Conservation (phyloP, 2,329 filamentous ascomycete species). For the Arthroderma sp. region DNA sequence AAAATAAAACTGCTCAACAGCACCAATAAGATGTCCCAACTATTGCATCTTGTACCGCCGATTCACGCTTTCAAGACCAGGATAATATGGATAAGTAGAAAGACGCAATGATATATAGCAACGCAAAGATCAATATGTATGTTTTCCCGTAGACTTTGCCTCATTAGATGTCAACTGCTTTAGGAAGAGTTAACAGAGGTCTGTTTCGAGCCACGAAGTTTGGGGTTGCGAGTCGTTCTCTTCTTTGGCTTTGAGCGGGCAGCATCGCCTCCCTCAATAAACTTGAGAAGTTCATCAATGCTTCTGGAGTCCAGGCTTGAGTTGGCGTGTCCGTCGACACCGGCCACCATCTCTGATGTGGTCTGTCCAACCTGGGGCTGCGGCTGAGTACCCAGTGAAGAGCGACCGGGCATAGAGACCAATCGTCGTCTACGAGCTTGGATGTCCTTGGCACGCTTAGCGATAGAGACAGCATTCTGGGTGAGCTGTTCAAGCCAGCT, state of each 20-base stretch:
- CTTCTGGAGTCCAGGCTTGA: conserved; percentile 58
- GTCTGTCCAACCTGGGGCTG: conserved; percentile 53
- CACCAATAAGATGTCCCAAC: not conserved
- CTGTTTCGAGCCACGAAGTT: conserved; percentile 34
- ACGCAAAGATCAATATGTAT: not conserved
- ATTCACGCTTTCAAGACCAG: not conserved
- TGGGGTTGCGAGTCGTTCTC: conserved; percentile 32
- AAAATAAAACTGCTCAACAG: not conserved
- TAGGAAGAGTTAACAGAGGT: conserved; percentile 22
- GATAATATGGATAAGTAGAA: not conserved
- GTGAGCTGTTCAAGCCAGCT: conserved; percentile 94
- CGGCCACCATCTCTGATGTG: conserved; percentile 35
- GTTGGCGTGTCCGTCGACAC: conserved; percentile 28
- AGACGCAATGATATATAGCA: conserved; percentile 1
- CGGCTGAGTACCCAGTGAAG: conserved; percentile 46
- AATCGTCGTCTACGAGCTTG: conserved; percentile 62
- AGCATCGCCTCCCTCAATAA: conserved; percentile 64
- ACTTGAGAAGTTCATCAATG: conserved; percentile 86
- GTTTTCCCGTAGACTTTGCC: not conserved
- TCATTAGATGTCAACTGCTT: not conserved
- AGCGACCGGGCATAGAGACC: conserved; percentile 54
- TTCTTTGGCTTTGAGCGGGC: conserved; percentile 37
- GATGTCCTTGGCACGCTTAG: conserved; percentile 82
- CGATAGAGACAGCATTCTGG: conserved; percentile 85
- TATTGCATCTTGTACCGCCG: not conserved